These are phyloP conservation scores for Trichoderma virens DNA, from an alignment of 495 filamentous ascomycete genomes.

Conservation along the genomic window DNA sequence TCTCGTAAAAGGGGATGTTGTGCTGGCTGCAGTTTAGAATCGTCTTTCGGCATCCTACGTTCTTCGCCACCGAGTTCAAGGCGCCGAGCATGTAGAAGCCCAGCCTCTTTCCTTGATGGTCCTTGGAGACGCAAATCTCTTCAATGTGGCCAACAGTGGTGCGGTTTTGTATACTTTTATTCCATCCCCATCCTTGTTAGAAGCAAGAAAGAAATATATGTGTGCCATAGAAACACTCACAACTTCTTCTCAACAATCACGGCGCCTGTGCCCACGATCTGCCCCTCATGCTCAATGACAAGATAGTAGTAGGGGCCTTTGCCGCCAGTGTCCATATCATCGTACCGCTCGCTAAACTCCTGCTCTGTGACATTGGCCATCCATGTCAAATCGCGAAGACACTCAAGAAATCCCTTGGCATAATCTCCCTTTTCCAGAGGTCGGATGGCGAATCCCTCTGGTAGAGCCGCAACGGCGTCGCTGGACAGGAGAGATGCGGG, in stretches of 20 bases:
- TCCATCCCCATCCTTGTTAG: background rate
- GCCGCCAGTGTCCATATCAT: slow-evolving; percentile 60
- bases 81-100: slow-evolving; percentile 77
- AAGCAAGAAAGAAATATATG: background rate
- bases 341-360: slow-evolving; percentile 63
- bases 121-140: slow-evolving; percentile 78
- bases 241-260: slow-evolving; percentile 64
- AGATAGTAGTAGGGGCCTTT: slow-evolving; percentile 70
- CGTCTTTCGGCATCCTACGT: slow-evolving; percentile 76
- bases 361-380: slow-evolving; percentile 68
- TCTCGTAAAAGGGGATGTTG: slow-evolving; percentile 34
- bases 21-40: slow-evolving; percentile 35
- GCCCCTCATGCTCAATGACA: slow-evolving; percentile 57
- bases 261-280: slow-evolving; percentile 70
- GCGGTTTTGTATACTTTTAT: slow-evolving; percentile 49
- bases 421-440: slow-evolving; percentile 67
- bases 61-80: slow-evolving; percentile 64
- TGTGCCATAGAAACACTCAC: slow-evolving; percentile 28
- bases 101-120: slow-evolving; percentile 82
- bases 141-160: slow-evolving; percentile 76
- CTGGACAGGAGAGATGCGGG: slow-evolving; percentile 59
- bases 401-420: slow-evolving; percentile 63
- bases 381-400: slow-evolving; percentile 71
- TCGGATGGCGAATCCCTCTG: slow-evolving; percentile 50
- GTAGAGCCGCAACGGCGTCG: slow-evolving; percentile 52